phyloP scores from a whole-genome alignment of 345 rosid species.

The Salix koriyanagi region DNA sequence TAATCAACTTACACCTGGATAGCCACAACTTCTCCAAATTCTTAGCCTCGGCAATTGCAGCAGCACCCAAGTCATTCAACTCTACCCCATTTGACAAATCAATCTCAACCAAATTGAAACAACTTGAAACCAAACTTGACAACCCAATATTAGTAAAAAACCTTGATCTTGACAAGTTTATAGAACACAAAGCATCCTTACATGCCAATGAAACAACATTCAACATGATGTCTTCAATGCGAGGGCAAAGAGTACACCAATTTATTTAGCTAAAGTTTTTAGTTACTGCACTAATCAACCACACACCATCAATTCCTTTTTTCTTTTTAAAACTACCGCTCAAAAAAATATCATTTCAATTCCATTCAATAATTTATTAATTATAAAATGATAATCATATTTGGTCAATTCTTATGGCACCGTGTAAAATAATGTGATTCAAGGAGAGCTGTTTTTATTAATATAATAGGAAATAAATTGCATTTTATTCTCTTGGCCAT shows the following conservation, averaged over 20 bases:
- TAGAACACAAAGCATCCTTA: conserved; percentile 28
- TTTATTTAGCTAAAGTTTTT: too few relatives aligned
- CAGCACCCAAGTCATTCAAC: conserved; percentile 48
- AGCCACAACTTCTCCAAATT: conserved; percentile 57
- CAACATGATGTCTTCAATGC: conserved; percentile 38
- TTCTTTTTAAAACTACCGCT: too few relatives aligned
- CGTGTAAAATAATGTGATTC: too few relatives aligned
- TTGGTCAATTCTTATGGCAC: too few relatives aligned
- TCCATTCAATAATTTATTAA: too few relatives aligned
- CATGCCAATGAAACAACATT: conserved; percentile 24
- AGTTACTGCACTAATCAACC: too few relatives aligned
- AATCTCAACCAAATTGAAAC: conserved; percentile 44
- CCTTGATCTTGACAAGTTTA: conserved; percentile 50
- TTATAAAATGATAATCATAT: too few relatives aligned
- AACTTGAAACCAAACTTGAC: conserved; percentile 34
- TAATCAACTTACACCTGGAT: conserved; percentile 59
- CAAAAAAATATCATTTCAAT: too few relatives aligned
- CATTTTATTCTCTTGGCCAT: too few relatives aligned
- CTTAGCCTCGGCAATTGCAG: conserved; percentile 53
- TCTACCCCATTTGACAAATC: conserved; percentile 40
- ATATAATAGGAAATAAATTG: too few relatives aligned
- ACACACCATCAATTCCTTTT: too few relatives aligned
- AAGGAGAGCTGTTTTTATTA: too few relatives aligned
- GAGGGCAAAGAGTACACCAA: conserved; percentile 45
- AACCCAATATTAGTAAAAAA: conserved; percentile 41